Evolutionary conservation across 148 eudicot species (phyloP).

Genomic region (Rhododendron kiyosumense): DNA sequence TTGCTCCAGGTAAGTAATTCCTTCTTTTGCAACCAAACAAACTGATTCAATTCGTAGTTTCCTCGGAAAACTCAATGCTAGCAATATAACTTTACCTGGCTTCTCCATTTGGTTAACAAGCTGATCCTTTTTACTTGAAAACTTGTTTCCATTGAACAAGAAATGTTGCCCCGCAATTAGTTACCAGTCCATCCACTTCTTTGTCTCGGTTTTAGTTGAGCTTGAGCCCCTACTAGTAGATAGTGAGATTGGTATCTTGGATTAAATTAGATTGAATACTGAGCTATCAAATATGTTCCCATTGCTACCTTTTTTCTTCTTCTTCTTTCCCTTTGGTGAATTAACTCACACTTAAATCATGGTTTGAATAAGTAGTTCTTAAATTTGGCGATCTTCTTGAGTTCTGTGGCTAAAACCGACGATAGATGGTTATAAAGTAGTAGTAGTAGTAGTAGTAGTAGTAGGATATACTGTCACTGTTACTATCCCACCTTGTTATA

Average conservation of each 20-base stretch:
- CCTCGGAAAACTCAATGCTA: neutral
- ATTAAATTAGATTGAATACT: neutral
- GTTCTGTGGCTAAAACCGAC: neutral
- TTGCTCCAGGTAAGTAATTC: constrained; percentile 50
- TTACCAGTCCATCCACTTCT: neutral
- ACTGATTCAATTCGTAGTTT: neutral
- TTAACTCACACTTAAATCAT: neutral
- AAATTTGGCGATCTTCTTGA: neutral
- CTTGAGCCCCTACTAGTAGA: neutral
- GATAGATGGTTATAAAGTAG: neutral
- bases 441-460: neutral
- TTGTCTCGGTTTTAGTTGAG: neutral
- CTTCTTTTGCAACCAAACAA: neutral
- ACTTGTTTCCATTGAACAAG: neutral
- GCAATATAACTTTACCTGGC: neutral
- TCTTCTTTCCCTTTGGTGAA: neutral
- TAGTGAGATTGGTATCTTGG: neutral
- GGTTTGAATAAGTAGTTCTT: neutral
- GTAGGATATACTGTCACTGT: too few relatives aligned
- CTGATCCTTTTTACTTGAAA: neutral
- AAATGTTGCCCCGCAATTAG: neutral
- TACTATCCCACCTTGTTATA: neutral
- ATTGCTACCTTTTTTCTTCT: neutral
- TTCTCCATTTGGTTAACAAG: neutral
- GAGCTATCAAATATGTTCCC: neutral